Conservation (phyloP, 441 rosid genomes). For the Gossypium laxum region DNA sequence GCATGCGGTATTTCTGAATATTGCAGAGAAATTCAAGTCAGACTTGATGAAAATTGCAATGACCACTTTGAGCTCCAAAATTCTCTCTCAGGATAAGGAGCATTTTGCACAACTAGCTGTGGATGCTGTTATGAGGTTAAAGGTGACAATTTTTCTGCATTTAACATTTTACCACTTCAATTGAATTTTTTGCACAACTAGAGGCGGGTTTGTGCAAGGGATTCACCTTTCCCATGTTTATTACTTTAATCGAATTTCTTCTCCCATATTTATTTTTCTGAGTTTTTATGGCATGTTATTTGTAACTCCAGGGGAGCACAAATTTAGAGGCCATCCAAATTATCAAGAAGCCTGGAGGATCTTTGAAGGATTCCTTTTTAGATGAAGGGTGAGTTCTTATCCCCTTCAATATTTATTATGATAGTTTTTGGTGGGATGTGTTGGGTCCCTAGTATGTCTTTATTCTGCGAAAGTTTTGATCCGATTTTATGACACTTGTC, state of each 20-base stretch:
- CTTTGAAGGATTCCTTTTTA: constrained; percentile 73
- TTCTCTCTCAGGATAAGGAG: constrained; percentile 83
- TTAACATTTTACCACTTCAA: neutral
- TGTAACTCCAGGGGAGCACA: constrained; percentile 67
- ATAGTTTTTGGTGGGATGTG: neutral
- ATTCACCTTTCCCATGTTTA: neutral
- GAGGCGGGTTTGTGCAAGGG: neutral
- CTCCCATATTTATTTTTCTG: neutral
- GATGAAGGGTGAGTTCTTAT: constrained; percentile 75
- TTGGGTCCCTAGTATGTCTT: neutral
- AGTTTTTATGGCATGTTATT: constrained; percentile 1
- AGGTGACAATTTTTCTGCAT: constrained; percentile 34
- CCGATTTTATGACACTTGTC: neutral
- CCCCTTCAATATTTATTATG: neutral
- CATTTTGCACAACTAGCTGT: constrained; percentile 84
- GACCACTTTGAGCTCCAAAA: constrained; percentile 88
- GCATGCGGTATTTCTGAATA: constrained; percentile 13
- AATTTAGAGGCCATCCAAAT: constrained; percentile 85
- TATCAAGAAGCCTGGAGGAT: constrained; percentile 92
- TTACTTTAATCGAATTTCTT: neutral
- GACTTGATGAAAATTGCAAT: constrained; percentile 88
- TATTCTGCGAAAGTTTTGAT: neutral
- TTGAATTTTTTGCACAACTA: neutral
- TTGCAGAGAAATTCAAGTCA: constrained; percentile 67
- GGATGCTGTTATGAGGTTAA: constrained; percentile 87